Base-by-base conservation (phyloP, 257 asterid genomes). In the Solanum arcanum region DNA sequence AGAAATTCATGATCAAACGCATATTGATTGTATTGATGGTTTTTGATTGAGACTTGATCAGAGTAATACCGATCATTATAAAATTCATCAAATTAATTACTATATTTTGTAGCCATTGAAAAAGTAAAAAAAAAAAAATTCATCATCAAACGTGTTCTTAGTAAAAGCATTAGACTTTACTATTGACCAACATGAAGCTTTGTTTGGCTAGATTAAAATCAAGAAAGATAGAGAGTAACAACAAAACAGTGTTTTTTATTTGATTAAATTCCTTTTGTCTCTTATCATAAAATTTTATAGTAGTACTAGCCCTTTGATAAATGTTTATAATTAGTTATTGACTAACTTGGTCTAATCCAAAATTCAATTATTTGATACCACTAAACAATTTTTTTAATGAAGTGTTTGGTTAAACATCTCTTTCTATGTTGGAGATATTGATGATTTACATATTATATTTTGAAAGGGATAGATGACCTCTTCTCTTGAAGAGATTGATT, bases 391-490 rank as follows among this genome's bases (percentile, higher is more conserved):
- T 84, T 20, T 21, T 84, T 42, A 29, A 88, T 88, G 75, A 86
- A 37, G 87, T 80, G 75, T 90, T 91, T 89, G 90, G 91, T 91
- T 76, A 89, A 87, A 89, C 90, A 89, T 91, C 89, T 66, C 84
- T 83, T 80, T 91, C 90, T 46, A 41, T 60, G 74, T 83, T 66
- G 31, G 87, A 84, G 64, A 42, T 42, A 66, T 41, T 42, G 13
- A 66, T 3, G 66, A 84, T 47, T 81, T 49, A 47, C 10, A 70
- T 70, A 84, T 42, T 42, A 66, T 62, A 27, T 62, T 84, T 41
- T 66, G 87, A 66, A 84, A 88, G 89, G 37, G 77, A 56, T 88
- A 75, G 89, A 88, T 80, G 91, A 80, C 91, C 86, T 83, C 89
- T 87, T 78, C 39, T 15, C 83, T 80, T 64, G 59, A 86, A 7